Conservation (phyloP, 345 rosid species). For the Pugionium cornutum region DNA sequence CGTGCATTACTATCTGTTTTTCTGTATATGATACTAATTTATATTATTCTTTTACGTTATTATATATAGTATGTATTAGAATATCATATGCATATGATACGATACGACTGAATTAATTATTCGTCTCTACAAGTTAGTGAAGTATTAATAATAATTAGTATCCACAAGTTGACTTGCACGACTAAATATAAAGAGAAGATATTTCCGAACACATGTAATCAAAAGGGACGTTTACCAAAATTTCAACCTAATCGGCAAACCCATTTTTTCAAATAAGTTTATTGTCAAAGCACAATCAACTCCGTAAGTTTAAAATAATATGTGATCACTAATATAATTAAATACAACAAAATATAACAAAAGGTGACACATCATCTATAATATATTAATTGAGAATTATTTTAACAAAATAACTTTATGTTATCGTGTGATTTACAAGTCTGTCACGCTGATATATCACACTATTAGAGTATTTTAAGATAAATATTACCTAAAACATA, state of each 20-base stretch:
- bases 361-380: not conserved
- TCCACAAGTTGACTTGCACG: conserved; percentile 29
- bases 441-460: not conserved
- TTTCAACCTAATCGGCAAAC: conserved; percentile 33
- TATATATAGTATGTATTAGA: too few relatives aligned
- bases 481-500: too few relatives aligned
- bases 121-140: too few relatives aligned
- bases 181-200: conserved; percentile 21
- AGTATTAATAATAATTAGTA: not conserved
- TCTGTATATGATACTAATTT: too few relatives aligned
- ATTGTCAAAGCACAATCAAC: conserved; percentile 11
- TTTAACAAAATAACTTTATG: too few relatives aligned
- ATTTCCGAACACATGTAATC: conserved; percentile 6
- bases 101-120: conserved; percentile 1
- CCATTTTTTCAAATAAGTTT: conserved; percentile 9
- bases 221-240: conserved; percentile 40
- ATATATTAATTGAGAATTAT: too few relatives aligned
- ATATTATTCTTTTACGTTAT: too few relatives aligned
- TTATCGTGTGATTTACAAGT: not conserved
- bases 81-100: not conserved
- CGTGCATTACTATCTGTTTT: too few relatives aligned
- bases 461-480: too few relatives aligned
- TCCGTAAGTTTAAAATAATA: not conserved
- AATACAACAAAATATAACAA: not conserved
- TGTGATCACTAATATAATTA: conserved; percentile 10